Evolutionary conservation across 805 yeast genomes (phyloP).

Genomic region (Kodamaea nitidulidarum): DNA sequence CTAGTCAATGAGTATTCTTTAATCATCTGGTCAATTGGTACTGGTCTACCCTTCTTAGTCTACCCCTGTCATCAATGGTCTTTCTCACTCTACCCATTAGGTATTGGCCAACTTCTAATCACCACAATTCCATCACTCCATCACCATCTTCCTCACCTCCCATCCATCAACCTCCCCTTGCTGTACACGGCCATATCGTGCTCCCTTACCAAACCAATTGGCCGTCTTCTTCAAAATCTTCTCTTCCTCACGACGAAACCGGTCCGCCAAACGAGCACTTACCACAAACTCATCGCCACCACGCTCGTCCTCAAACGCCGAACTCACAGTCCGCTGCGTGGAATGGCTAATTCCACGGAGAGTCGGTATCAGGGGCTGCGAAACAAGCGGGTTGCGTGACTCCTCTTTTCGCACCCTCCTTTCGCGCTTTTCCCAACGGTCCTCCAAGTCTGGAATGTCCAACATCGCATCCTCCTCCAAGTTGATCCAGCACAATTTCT

Average conservation of each 20-base stretch:
- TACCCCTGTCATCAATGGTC: no score
- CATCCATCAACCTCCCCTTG: conserved; percentile 17
- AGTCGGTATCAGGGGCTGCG: conserved; percentile 1
- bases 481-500: conserved; percentile 57
- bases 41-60: no score
- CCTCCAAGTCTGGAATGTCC: conserved; percentile 45
- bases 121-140: conserved; percentile 22
- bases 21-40: no score
- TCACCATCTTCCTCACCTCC: conserved; percentile 43
- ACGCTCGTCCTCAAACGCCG: conserved; percentile 14
- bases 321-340: conserved; percentile 36
- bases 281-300: conserved; percentile 26
- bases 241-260: conserved; percentile 34
- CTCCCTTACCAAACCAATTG: conserved; percentile 36
- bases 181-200: conserved; percentile 15
- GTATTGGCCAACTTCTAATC: no score
- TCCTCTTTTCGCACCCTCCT: neutral
- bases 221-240: conserved; percentile 31
- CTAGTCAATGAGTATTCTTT: no score
- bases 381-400: conserved; percentile 4
- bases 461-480: conserved; percentile 40
- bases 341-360: conserved; percentile 32
- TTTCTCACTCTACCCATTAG: no score
- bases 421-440: conserved; percentile 4
- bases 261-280: conserved; percentile 24